These are phyloP conservation scores for Paracoccidioides lutzii DNA, from an alignment of 2,329 filamentous ascomycete genomes.

Conservation along the genomic window DNA sequence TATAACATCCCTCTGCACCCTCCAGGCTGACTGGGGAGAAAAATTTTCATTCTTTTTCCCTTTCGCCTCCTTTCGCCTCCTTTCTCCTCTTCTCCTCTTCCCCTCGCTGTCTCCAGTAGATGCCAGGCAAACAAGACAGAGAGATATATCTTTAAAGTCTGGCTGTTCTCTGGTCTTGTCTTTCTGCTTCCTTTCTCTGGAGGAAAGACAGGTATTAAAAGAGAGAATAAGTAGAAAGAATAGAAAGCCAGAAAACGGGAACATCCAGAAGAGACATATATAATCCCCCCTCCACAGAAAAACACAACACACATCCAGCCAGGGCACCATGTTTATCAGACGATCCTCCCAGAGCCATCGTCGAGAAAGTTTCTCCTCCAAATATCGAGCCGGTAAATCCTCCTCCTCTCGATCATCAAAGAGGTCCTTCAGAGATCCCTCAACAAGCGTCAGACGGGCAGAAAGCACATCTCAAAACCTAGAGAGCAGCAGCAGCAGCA, in stretches of 20 bases:
- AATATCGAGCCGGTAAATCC: slow-evolving; percentile 18
- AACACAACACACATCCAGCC: neutral
- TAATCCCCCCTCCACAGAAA: neutral
- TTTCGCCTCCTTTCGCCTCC: no score
- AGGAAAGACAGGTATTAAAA: no score
- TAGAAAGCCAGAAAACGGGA: neutral
- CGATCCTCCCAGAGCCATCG: slow-evolving; percentile 12
- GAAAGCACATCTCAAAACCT: slow-evolving; percentile 18
- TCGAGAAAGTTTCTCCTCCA: slow-evolving; percentile 19
- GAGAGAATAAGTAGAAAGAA: no score
- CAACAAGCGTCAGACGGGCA: slow-evolving; percentile 15
- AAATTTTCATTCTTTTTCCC: neutral
- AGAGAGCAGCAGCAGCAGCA: slow-evolving; percentile 11
- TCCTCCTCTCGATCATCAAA: slow-evolving; percentile 16
- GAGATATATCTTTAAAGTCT: neutral
- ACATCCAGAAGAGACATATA: neutral
- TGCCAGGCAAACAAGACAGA: neutral
- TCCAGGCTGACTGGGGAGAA: neutral
- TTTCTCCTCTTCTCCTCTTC: neutral
- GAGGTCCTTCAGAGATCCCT: slow-evolving; percentile 16
- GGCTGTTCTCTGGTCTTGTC: neutral
- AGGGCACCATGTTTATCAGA: slow-evolving; percentile 11
- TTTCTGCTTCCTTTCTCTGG: no score
- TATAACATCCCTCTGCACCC: neutral
- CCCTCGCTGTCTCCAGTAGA: neutral